Evolutionary conservation across 116 monocot genomes (phyloP).

Genomic region (Zostera marina): DNA sequence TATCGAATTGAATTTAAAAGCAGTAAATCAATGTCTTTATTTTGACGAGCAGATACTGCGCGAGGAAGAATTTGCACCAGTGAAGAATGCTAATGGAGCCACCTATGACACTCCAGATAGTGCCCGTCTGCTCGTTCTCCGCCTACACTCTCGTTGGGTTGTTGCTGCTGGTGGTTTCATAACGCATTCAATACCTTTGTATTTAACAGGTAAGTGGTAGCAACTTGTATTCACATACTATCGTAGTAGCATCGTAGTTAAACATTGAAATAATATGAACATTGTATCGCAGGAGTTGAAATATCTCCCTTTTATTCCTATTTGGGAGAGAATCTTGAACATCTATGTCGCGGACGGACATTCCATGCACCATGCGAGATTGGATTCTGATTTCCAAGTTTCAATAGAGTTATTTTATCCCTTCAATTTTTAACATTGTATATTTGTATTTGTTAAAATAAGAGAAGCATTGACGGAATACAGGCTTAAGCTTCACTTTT

Average conservation of each 20-base stretch:
- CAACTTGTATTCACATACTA: neutral
- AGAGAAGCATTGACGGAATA: too few species aligned
- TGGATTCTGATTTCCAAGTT: too few species aligned
- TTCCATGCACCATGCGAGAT: slow-evolving; percentile 89
- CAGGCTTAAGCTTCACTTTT: too few species aligned
- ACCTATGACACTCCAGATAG: slow-evolving; percentile 92
- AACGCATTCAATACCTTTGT: slow-evolving; percentile 86
- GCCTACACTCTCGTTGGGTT: slow-evolving; percentile 91
- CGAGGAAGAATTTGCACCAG: slow-evolving; percentile 97
- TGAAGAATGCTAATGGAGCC: slow-evolving; percentile 97
- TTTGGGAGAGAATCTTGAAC: slow-evolving; percentile 71
- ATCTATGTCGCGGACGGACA: slow-evolving; percentile 78
- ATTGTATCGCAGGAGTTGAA: slow-evolving; percentile 45
- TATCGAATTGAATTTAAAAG: neutral
- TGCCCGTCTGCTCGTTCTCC: slow-evolving; percentile 71
- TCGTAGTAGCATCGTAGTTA: too few species aligned
- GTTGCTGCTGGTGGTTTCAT: slow-evolving; percentile 96
- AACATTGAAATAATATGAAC: too few species aligned
- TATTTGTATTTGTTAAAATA: too few species aligned
- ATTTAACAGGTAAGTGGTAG: slow-evolving; percentile 54
- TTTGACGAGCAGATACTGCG: slow-evolving; percentile 36
- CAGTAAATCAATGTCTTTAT: neutral
- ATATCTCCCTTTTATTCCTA: slow-evolving; percentile 76
- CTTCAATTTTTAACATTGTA: too few species aligned
- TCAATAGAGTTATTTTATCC: too few species aligned